These are phyloP conservation scores for Bathelium albidoporum DNA, from an alignment of 495 filamentous ascomycete species.

Conservation along the genomic window DNA sequence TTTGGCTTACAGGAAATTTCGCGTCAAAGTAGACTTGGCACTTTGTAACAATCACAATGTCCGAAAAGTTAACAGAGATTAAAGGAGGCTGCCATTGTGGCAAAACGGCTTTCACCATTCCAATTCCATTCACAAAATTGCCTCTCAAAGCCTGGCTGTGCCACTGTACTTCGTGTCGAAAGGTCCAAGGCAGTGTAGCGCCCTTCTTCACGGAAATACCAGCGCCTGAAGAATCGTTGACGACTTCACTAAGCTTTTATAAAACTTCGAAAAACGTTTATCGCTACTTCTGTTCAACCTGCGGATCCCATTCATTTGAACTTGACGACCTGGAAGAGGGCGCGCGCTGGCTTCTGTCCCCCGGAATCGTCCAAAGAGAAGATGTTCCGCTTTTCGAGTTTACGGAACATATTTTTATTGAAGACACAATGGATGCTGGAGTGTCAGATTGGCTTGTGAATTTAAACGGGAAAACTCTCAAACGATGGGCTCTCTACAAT, in stretches of 20 bases:
- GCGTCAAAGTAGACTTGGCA: not conserved
- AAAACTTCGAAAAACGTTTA: conserved; percentile 36
- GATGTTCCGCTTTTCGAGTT: conserved; percentile 32
- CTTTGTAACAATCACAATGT: conserved; percentile 8
- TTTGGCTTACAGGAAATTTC: not conserved
- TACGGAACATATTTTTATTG: conserved; percentile 38
- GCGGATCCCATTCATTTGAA: conserved; percentile 33
- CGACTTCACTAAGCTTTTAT: conserved; percentile 38
- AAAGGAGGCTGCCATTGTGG: conserved; percentile 48
- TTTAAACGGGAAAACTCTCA: conserved; percentile 14
- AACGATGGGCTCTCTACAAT: conserved; percentile 15
- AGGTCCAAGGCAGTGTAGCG: not conserved
- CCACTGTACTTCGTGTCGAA: conserved; percentile 34
- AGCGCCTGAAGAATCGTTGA: conserved; percentile 21
- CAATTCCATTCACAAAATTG: conserved; percentile 26
- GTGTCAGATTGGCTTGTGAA: conserved; percentile 40
- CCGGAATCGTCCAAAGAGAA: conserved; percentile 32
- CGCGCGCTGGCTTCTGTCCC: conserved; percentile 32
- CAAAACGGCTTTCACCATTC: conserved; percentile 34
- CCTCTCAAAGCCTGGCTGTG: conserved; percentile 41
- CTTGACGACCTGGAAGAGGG: conserved; percentile 3
- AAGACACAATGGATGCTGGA: conserved; percentile 49
- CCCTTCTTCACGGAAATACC: conserved; percentile 4
- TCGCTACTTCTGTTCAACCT: conserved; percentile 59
- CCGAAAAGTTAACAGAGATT: conserved; percentile 13